Conservation (phyloP, 1,284 basidiomycete species). For the Ceratobasidium sp. region DNA sequence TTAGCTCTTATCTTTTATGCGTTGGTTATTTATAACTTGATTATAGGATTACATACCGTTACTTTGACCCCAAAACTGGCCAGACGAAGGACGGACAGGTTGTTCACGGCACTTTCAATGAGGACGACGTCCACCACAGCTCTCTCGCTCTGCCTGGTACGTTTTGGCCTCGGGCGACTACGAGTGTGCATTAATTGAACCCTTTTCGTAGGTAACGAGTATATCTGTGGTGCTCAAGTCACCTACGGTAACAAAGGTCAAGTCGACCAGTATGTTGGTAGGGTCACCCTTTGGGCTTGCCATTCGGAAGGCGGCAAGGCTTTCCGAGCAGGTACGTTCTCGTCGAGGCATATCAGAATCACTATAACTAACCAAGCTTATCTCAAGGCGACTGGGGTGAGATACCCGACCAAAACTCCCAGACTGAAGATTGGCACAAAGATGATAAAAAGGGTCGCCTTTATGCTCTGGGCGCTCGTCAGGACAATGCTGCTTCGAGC, state of each 20-base stretch:
- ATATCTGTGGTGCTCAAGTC: neutral
- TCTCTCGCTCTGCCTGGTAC: neutral
- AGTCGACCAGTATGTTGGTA: neutral
- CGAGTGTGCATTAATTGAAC: neutral
- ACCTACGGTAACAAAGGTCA: neutral
- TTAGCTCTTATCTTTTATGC: too few species aligned
- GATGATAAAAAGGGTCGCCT: too few species aligned
- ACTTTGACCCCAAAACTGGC: neutral
- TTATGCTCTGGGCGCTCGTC: too few species aligned
- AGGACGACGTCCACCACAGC: neutral
- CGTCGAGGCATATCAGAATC: neutral
- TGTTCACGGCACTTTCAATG: neutral
- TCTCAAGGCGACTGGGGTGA: neutral
- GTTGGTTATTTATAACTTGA: too few species aligned
- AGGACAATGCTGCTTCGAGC: too few species aligned
- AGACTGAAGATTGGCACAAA: too few species aligned
- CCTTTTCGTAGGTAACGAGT: neutral
- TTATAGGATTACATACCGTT: neutral
- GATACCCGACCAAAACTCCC: neutral
- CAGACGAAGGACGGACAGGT: neutral
- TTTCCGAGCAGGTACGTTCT: neutral
- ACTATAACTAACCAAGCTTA: neutral
- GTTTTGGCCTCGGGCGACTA: neutral
- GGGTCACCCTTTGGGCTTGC: conserved; percentile 1
- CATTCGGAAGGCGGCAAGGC: neutral